Percentiles rank a stretch among this genome's conserved stretches.
Conservation (phyloP, 192 early-diverging fungal genomes). For the Pilaira anomala region DNA sequence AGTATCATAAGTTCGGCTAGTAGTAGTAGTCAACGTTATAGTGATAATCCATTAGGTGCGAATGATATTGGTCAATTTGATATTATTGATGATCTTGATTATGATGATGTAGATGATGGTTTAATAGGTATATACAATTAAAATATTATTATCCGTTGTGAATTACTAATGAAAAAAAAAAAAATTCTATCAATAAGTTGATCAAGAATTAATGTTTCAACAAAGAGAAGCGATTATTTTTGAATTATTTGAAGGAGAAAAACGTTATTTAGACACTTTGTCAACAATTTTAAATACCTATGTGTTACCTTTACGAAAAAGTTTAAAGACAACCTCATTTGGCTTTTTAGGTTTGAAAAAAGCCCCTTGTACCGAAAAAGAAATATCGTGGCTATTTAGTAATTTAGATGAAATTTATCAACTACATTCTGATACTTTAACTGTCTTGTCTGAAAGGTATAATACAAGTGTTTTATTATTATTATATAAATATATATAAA, state of each 20-base stretch:
- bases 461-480: not conserved
- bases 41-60: not conserved
- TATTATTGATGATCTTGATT: slow-evolving; percentile 31
- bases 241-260: slow-evolving; percentile 21
- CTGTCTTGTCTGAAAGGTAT: slow-evolving; percentile 23
- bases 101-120: slow-evolving; percentile 33
- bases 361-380: slow-evolving; percentile 27
- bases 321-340: slow-evolving; percentile 23
- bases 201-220: slow-evolving; percentile 20
- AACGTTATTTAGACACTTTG: slow-evolving; percentile 20
- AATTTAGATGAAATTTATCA: slow-evolving; percentile 22
- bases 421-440: slow-evolving; percentile 12
- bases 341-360: slow-evolving; percentile 30
- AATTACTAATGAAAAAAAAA: not conserved
- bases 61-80: slow-evolving; percentile 15
- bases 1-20: not conserved
- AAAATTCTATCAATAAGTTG: no score
- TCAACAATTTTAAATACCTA: slow-evolving; percentile 5
- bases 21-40: not conserved
- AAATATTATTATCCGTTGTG: not conserved
- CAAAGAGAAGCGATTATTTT: slow-evolving; percentile 23
- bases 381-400: slow-evolving; percentile 24
- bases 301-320: slow-evolving; percentile 24
- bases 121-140: slow-evolving; percentile 33
- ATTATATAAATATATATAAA: not conserved